Base-by-base conservation (phyloP, 768 basidiomycete species). In the Auricularia sp. region DNA sequence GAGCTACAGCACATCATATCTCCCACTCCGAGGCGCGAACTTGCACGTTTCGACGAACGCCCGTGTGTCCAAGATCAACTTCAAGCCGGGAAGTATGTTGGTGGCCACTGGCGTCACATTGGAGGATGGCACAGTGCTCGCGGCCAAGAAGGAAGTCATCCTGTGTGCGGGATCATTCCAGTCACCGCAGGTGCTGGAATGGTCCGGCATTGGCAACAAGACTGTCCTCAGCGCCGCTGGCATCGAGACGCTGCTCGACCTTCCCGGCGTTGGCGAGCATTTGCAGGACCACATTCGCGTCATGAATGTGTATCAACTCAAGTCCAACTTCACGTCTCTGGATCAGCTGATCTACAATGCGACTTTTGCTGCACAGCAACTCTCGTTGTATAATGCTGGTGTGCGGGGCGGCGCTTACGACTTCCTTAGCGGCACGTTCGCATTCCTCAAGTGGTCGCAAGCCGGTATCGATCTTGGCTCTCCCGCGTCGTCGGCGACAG, bases 231-330 rank as follows among this genome's bases (percentile, higher is more conserved):
- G 70, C n/a, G 64, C 34, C 11, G 65, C 72, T 39, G 68, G 68
- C 29, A 74, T 80, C 65, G 39, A 61, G 21, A 64, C 67, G 53
- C 67, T 71, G 61, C 63, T 77, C 42, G 73, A 78, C 63, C 70
- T 77, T 0, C 76, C 77, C 1, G 71, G 69, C 34, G 79, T 80
- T 53, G 78, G 79, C 14, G 68, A 72, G 61, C 78, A 80, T 66
- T 66, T 79, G 16, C 74, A 78, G 61, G 76, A 78, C 51, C 65
- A 66, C 14, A 29, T 29, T 29, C 29, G 29, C 29, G 34, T 60
- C 58, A 29, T 60, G 58, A 60, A 29, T 60, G 12, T 12, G 14
- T 60, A 14, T 4, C 16, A 23, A 12, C 14, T 35, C 10, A 60
- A 65, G 21, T 36, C 65, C 18, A 68, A 60, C 10, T 36, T 60